Evolutionary conservation across 2,329 filamentous ascomycete genomes (phyloP), one percentile per base, ranked within the genome.

Genomic region (Talaromyces sp.): DNA sequence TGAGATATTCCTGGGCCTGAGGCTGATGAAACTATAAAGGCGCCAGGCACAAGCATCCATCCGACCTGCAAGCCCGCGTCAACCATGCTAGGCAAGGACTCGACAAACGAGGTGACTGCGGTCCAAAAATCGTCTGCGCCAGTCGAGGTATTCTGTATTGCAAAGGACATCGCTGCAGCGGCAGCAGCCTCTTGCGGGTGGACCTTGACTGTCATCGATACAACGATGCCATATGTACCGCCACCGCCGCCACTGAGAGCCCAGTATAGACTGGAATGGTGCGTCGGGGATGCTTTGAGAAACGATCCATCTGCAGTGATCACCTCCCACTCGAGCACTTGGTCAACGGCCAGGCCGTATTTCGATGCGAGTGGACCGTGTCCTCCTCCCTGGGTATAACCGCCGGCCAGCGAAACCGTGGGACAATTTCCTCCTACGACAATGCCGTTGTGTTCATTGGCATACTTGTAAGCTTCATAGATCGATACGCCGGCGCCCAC

Each of bases 361-460:
- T 23, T 27, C 16, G 60, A 56, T 12, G 50, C 31, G 3, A 62
- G 60, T 18, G 80, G 75, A 0, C 79, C 81, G 67, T 87, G 85
- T 0, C 87, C 87, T 12, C 85, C 87, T 4, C 85, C 85, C 68
- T 86, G 83, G 4, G 77, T 80, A 66, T 83, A 89, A 0, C 86
- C 86, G 9, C 86, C 87, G 0, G 83, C 82, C 7, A 86, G 65
- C 1, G 85, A 85, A 4, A 88, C 85, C 0, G 81, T 83, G 18
- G 55, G 52, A 28, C 60, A 62, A 40, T 79, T 79, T 2, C 86
- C 86, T 0, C 82, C 83, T 0, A 89, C 81, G 4, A 87, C 73
- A 1, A 78, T 78, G 16, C 84, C 72, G 55, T 81, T 78, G 61
- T 77, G 67, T 1, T 74, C 66, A 57, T 81, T 73, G 0, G 83